Conservation (phyloP, 2,329 filamentous ascomycete species). For the Aspergillus alliaceus region DNA sequence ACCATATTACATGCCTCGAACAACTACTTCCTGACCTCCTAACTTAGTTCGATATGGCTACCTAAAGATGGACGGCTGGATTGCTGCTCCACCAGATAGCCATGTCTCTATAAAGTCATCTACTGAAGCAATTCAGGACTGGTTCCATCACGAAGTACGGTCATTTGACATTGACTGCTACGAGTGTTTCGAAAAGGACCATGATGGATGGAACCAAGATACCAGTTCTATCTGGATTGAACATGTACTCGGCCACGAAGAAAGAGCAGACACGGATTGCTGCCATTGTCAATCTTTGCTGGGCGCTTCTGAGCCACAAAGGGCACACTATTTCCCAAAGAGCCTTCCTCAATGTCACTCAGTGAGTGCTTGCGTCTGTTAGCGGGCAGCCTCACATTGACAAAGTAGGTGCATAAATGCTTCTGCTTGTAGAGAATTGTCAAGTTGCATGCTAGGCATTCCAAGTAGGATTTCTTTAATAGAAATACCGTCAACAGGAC, state of each 20-base stretch:
- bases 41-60: background rate
- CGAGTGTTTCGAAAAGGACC: background rate
- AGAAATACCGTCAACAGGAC: too few species aligned
- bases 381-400: background rate
- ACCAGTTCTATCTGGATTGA: background rate
- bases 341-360: background rate
- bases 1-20: background rate
- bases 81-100: background rate
- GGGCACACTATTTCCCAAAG: background rate
- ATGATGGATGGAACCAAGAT: background rate
- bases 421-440: too few species aligned
- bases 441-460: too few species aligned
- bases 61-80: background rate
- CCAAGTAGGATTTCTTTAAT: too few species aligned
- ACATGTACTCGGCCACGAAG: background rate
- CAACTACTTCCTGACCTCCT: background rate
- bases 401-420: too few species aligned
- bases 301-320: background rate
- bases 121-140: background rate
- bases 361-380: background rate
- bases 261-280: background rate
- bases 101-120: background rate
- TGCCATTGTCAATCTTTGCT: background rate
- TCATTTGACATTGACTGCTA: background rate
- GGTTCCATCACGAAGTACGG: background rate